Evolutionary conservation across 495 filamentous ascomycete genomes (phyloP).

Genomic region (Lichenothelia convexa): DNA sequence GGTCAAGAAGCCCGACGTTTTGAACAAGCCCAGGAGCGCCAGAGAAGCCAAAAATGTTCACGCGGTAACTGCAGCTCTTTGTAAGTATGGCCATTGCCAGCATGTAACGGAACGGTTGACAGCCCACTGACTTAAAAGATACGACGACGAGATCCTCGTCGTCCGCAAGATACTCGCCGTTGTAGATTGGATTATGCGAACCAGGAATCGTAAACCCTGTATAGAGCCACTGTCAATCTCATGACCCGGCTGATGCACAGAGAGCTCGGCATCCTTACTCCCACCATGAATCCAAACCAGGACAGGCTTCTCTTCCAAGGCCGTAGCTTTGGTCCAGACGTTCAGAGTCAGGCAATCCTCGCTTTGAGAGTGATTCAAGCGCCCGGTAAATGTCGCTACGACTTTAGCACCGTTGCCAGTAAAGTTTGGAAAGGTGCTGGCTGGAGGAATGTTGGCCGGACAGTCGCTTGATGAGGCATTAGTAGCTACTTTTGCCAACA

Average conservation of each 20-base stretch:
- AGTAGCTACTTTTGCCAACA: too few relatives aligned
- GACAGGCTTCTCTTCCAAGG: constrained; percentile 16
- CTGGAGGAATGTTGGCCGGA: neutral
- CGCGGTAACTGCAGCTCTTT: constrained; percentile 27
- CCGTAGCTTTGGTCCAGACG: constrained; percentile 22
- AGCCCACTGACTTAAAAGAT: constrained; percentile 29
- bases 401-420: neutral
- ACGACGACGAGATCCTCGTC: constrained; percentile 27
- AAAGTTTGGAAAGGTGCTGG: neutral
- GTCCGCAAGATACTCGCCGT: constrained; percentile 22
- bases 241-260: too few relatives aligned
- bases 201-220: constrained; percentile 11
- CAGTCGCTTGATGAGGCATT: neutral
- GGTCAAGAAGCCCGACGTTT: constrained; percentile 28
- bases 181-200: constrained; percentile 24
- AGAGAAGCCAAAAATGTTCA: constrained; percentile 33
- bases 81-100: too few relatives aligned
- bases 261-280: constrained; percentile 11
- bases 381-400: neutral
- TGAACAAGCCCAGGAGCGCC: constrained; percentile 21
- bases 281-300: constrained; percentile 23
- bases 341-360: constrained; percentile 33
- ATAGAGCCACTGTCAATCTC: too few relatives aligned
- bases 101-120: too few relatives aligned
- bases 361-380: constrained; percentile 9